Conservation (phyloP, 495 filamentous ascomycete genomes). For the Tetracladium marchalianum region DNA sequence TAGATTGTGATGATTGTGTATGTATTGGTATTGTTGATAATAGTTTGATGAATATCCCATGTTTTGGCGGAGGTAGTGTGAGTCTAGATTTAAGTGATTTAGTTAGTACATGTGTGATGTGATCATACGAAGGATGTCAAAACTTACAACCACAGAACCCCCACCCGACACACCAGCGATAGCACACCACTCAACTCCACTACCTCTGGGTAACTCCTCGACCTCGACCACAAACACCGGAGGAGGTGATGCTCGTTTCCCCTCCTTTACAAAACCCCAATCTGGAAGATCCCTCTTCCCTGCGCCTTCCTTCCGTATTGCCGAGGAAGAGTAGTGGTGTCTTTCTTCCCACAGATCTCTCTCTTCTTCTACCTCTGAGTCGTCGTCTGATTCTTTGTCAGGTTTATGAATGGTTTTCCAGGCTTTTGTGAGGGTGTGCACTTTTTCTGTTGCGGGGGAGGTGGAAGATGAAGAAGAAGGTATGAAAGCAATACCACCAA, state of each 20-base stretch:
- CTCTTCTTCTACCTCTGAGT: constrained; percentile 7
- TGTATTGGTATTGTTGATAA: constrained; percentile 1
- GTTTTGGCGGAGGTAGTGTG: background rate
- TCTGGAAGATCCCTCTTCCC: constrained; percentile 11
- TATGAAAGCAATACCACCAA: constrained; percentile 64
- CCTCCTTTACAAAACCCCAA: constrained; percentile 6
- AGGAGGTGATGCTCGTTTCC: constrained; percentile 27
- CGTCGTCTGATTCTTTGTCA: constrained; percentile 1
- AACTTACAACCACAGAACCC: constrained; percentile 8
- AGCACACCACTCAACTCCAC: constrained; percentile 65
- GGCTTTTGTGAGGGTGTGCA: constrained; percentile 2
- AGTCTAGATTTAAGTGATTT: background rate
- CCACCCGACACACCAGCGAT: constrained; percentile 10
- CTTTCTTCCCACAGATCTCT: constrained; percentile 17
- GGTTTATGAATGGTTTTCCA: constrained; percentile 10
- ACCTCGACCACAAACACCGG: constrained; percentile 67
- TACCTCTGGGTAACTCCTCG: constrained; percentile 55
- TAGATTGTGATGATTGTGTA: constrained; percentile 5
- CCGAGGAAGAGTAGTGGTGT: constrained; percentile 5
- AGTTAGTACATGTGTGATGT: background rate
- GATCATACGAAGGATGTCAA: background rate
- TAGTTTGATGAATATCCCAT: constrained; percentile 6
- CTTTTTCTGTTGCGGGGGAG: constrained; percentile 24
- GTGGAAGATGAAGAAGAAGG: constrained; percentile 24
- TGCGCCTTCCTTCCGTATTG: background rate